These are phyloP conservation scores for Tanacetum coccineum DNA, from an alignment of 129 eudicot species.

Conservation along the genomic window DNA sequence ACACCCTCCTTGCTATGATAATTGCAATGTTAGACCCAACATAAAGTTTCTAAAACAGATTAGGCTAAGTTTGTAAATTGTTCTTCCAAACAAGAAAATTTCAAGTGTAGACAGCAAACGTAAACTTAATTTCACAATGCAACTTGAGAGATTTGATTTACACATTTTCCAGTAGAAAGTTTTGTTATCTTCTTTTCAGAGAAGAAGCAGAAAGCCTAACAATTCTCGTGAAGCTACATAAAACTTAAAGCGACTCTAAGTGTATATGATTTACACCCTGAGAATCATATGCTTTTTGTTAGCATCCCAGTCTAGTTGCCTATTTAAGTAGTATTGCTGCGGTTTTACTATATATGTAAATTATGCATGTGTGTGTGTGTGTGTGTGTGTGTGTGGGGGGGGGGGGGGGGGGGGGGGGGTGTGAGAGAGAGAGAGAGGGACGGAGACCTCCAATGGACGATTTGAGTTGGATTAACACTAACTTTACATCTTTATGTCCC, in stretches of 20 bases:
- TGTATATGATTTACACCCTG: neutral
- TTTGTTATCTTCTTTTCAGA: too few species aligned
- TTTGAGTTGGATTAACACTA: constrained; percentile 55
- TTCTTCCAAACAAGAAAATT: neutral
- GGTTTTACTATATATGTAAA: neutral
- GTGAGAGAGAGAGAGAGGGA: constrained; percentile 11
- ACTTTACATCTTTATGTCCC: constrained; percentile 64
- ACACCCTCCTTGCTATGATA: too few species aligned
- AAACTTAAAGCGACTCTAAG: neutral
- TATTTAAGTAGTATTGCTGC: neutral
- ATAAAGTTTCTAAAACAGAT: neutral
- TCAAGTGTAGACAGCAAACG: neutral
- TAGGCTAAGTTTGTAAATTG: neutral
- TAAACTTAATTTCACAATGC: neutral
- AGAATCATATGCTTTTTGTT: neutral
- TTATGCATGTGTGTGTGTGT: constrained; percentile 2
- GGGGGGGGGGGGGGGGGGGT: too few species aligned
- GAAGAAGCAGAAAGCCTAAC: too few species aligned
- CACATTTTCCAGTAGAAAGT: too few species aligned
- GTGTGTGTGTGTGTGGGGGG: too few species aligned
- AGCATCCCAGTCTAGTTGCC: neutral
- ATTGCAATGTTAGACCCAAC: neutral
- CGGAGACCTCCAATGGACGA: constrained; percentile 79
- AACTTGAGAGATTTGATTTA: neutral
- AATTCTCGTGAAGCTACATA: neutral